A percentile compares a stretch with the other conserved stretches of the same genome.
phyloP scores from a whole-genome alignment of 1,284 basidiomycete species.

The Mycena sp. region DNA sequence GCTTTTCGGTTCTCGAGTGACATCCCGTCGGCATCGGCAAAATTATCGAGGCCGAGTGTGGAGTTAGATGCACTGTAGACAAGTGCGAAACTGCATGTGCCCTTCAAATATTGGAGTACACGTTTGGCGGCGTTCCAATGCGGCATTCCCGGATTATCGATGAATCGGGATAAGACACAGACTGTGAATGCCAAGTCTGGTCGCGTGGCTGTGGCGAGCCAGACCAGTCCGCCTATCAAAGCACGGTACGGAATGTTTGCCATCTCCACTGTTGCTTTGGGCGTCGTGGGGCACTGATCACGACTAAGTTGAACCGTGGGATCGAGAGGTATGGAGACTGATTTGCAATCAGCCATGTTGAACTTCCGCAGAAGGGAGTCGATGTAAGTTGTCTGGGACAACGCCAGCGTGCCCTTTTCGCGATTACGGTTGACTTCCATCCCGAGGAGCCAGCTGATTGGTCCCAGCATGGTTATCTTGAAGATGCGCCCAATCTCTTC shows the following conservation, averaged over 20 bases:
- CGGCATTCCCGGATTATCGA: constrained; percentile 7
- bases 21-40: constrained; percentile 19
- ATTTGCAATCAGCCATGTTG: constrained; percentile 23
- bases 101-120: constrained; percentile 24
- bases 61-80: too few relatives aligned
- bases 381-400: constrained; percentile 33
- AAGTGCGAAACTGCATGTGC: constrained; percentile 3
- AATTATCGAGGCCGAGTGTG: constrained; percentile 5
- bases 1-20: constrained; percentile 11
- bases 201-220: constrained; percentile 32
- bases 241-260: constrained; percentile 34
- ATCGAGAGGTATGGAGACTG: constrained; percentile 34
- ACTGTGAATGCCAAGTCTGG: constrained; percentile 35
- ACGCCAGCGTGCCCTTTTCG: not conserved
- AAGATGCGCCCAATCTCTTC: not conserved
- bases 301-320: constrained; percentile 26
- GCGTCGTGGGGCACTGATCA: constrained; percentile 10
- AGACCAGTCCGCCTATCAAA: constrained; percentile 37
- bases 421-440: constrained; percentile 23
- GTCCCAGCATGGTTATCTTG: constrained; percentile 10
- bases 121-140: constrained; percentile 23
- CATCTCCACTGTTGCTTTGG: constrained; percentile 20
- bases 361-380: constrained; percentile 29
- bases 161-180: constrained; percentile 16
- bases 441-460: constrained; percentile 25